A percentile compares a stretch with the other conserved stretches of the same genome.
Evolutionary conservation across 1,139 yeast species (phyloP).

Genomic region (Meyerozyma sp.): DNA sequence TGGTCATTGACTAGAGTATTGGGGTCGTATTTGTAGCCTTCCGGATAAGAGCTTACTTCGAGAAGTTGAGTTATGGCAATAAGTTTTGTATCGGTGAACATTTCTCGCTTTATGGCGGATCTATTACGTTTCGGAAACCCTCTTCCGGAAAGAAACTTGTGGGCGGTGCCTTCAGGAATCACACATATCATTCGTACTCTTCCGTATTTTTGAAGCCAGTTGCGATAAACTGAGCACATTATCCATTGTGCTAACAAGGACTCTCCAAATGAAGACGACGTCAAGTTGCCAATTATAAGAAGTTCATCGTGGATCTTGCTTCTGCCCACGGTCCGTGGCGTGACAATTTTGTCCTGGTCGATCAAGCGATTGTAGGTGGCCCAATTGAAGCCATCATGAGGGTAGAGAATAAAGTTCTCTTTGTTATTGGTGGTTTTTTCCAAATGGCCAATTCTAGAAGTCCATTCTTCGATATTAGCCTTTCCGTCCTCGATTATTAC

Average conservation of each 20-base stretch:
- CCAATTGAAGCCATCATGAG: conserved; percentile 64
- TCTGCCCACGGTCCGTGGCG: conserved; percentile 35
- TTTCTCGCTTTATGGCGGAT: conserved; percentile 55
- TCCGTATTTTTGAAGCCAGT: conserved; percentile 76
- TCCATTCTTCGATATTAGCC: conserved; percentile 29
- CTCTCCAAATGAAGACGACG: conserved; percentile 51
- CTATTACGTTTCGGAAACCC: conserved; percentile 46
- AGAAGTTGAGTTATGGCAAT: conserved; percentile 39
- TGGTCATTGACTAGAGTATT: conserved; percentile 32
- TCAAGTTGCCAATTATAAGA: conserved; percentile 60
- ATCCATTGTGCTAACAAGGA: conserved; percentile 73
- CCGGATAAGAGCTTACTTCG: conserved; percentile 15
- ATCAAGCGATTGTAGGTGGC: conserved; percentile 44
- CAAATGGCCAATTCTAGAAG: conserved; percentile 17
- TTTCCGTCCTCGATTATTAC: conserved; percentile 49
- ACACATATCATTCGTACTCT: conserved; percentile 66
- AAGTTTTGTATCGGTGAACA: conserved; percentile 49
- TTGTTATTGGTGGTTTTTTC: conserved; percentile 16
- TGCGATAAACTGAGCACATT: conserved; percentile 59
- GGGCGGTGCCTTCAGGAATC: conserved; percentile 55
- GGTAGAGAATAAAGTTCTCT: conserved; percentile 26
- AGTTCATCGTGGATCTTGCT: conserved; percentile 56
- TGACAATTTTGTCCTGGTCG: conserved; percentile 32
- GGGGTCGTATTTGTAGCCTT: conserved; percentile 34
- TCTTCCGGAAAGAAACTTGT: conserved; percentile 52